Evolutionary conservation across 129 eudicot genomes (phyloP), one percentile per base, ranked within the genome.

Genomic region (Helichrysum umbraculigerum): DNA sequence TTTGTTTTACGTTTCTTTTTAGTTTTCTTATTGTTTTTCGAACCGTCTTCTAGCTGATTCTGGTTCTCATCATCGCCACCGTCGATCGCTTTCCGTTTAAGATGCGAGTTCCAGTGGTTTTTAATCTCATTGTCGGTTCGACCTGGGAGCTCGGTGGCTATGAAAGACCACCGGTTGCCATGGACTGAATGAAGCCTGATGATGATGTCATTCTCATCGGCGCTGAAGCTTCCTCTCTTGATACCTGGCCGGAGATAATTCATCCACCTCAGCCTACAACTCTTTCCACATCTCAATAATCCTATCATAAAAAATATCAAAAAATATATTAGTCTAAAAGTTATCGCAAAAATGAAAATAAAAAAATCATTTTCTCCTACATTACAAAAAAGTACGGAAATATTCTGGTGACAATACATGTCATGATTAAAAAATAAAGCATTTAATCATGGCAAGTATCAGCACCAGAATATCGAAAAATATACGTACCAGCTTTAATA

Each of bases 81-180:
- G 63, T 60, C 8, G 68, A 19, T 5, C 50, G 62, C 35, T 68
- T 76, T 82, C 15, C 70, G 75, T 57, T 78, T 78, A 25, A 82
- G 82, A 67, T 82, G 86, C 54, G 86, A 77, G 65, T 82, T 82
- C 86, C 86, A 82, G 75, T 82, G 72, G 75, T 82, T 82, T 33
- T 82, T 82, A 69, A 82, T 78, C 82, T 82, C 86, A 66, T 82
- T 82, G 64, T 82, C 86, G 4, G 86, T 82, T 77, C 86, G 82
- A 60, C 86, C 86, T 20, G 82, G 71, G 0, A 82, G 78, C 67
- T 82, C 86, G 1, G 82, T 74, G 56, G 86, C 86, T 77, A 82
- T 82, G 51, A 82, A 30, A 8, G 86, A 77, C 86, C 86, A 82
- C 1, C 76, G 79, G 78, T 60, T 82, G 0, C 86, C 86, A 41